These are phyloP conservation scores for Alternaria consortialis DNA, from an alignment of 2,329 filamentous ascomycete species.

Conservation along the genomic window DNA sequence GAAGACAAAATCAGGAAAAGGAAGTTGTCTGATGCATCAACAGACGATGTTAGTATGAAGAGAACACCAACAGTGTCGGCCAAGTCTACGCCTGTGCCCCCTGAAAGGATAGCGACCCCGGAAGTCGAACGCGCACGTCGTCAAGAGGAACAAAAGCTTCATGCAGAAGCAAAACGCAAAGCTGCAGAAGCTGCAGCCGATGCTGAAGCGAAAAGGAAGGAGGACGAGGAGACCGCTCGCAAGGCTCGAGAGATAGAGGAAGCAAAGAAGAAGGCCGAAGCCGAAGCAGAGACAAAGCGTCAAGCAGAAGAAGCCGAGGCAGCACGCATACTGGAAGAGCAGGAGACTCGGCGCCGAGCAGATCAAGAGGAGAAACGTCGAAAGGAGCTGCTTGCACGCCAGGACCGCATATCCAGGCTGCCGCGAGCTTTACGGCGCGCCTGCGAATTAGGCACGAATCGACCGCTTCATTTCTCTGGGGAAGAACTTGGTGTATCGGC, in stretches of 20 bases:
- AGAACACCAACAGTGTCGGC: slow-evolving; percentile 46
- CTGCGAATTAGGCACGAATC: slow-evolving; percentile 48
- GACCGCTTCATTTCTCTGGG: slow-evolving; percentile 51
- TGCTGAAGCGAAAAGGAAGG: slow-evolving; percentile 37
- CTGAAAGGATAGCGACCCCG: slow-evolving; percentile 46
- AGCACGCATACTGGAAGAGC: slow-evolving; percentile 42
- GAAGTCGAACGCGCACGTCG: slow-evolving; percentile 46
- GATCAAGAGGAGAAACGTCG: slow-evolving; percentile 43
- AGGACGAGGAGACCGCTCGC: slow-evolving; percentile 40
- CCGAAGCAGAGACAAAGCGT: slow-evolving; percentile 42
- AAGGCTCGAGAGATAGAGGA: slow-evolving; percentile 44
- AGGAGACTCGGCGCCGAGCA: slow-evolving; percentile 39
- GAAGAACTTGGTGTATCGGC: slow-evolving; percentile 51
- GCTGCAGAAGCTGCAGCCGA: slow-evolving; percentile 32
- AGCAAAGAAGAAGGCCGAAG: slow-evolving; percentile 38
- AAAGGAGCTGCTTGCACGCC: slow-evolving; percentile 42
- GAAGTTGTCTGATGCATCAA: slow-evolving; percentile 42
- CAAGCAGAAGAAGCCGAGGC: slow-evolving; percentile 46
- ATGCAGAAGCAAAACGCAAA: slow-evolving; percentile 38
- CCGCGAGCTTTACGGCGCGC: slow-evolving; percentile 49
- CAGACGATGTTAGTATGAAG: slow-evolving; percentile 42
- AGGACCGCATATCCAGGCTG: slow-evolving; percentile 47
- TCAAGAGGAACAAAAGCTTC: slow-evolving; percentile 45
- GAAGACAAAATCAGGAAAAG: slow-evolving; percentile 47
- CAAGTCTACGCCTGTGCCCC: slow-evolving; percentile 48